Percentiles rank a stretch among this genome's conserved stretches.
phyloP scores from a whole-genome alignment of 768 basidiomycete genomes.

The Russula sp. region DNA sequence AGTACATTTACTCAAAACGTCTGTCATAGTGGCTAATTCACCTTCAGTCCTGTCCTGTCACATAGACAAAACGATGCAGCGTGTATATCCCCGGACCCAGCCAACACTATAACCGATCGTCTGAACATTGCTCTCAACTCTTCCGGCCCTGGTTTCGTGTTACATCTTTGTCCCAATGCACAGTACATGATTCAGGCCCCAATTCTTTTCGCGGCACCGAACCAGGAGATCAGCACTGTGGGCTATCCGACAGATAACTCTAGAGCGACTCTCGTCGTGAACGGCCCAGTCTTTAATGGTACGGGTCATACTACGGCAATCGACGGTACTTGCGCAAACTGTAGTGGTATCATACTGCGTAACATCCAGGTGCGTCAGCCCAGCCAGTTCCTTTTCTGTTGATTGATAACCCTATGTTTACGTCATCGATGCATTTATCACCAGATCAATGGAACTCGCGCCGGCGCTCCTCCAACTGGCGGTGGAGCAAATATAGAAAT shows the following conservation, averaged over 20 bases:
- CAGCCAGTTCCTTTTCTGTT: not conserved
- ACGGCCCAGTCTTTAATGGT: slow-evolving; percentile 59
- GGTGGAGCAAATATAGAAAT: slow-evolving; percentile 84
- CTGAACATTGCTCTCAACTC: slow-evolving; percentile 62
- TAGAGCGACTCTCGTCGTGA: slow-evolving; percentile 68
- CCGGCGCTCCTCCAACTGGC: slow-evolving; percentile 46
- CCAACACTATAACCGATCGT: slow-evolving; percentile 59
- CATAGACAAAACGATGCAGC: slow-evolving; percentile 11
- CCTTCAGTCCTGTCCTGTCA: slow-evolving; percentile 5
- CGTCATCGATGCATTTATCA: slow-evolving; percentile 33
- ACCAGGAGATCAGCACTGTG: slow-evolving; percentile 79
- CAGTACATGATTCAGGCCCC: slow-evolving; percentile 65
- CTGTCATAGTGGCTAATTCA: not conserved
- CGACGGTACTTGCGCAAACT: slow-evolving; percentile 59
- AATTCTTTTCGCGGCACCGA: slow-evolving; percentile 58
- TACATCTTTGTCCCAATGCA: slow-evolving; percentile 61
- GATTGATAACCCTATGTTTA: not conserved
- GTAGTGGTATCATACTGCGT: slow-evolving; percentile 58
- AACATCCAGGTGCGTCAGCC: slow-evolving; percentile 70
- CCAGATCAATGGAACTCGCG: slow-evolving; percentile 77
- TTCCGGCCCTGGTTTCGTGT: slow-evolving; percentile 61
- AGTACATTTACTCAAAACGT: not conserved
- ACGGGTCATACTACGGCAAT: slow-evolving; percentile 71
- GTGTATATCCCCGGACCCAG: slow-evolving; percentile 50
- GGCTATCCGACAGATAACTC: slow-evolving; percentile 68